Evolutionary conservation across 805 yeast genomes (phyloP), one percentile per base, ranked within the genome.

Genomic region (Candida quercuum): DNA sequence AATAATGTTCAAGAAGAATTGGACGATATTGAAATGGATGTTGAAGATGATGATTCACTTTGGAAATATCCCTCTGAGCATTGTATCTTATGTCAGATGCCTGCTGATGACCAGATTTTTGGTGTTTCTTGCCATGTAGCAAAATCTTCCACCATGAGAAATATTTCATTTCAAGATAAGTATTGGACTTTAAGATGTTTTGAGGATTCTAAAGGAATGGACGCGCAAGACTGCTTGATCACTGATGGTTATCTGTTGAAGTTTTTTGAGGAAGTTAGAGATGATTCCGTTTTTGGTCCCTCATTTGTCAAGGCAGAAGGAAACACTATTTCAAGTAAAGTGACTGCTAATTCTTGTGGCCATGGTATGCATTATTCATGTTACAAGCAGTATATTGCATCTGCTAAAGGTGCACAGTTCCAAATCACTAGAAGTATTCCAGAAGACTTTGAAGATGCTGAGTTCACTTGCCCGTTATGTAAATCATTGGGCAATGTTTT

Each of bases 331-430:
- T 11, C 41, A 13, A 23, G 42, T 33, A 25, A 40, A 37, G 29
- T 45, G 44, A 40, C 60, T 1, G 67, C 81, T 3, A 73, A 78
- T 42, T 81, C 95, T 36, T 91, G 99, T 64, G 95, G 96, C 1
- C 99, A 91, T 60, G 94, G 95, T 2, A 82, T 91, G 80, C 99
- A 91, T 58, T 77, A 74, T 43, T 68, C 74, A 14, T 91, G 99
- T 55, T 82, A 81, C 51, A 59, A 75, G 37, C 77, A 78, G 40
- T 85, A 78, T 51, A 58, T 82, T 51, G 65, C 67, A 23, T 72
- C 80, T n/a, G 67, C 72, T 30, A 64, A 74, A 36, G 60, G 69
- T 6, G 70, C 81, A 13, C 77, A 74, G 48, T 76, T 71, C 14
- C 95, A 87, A 52, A 76, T 88, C 24, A 85, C 95, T 0, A 69